A percentile compares a stretch with the other conserved stretches of the same genome.
phyloP scores from a whole-genome alignment of 2,329 filamentous ascomycete species.

The Aspergillus arachidicola region DNA sequence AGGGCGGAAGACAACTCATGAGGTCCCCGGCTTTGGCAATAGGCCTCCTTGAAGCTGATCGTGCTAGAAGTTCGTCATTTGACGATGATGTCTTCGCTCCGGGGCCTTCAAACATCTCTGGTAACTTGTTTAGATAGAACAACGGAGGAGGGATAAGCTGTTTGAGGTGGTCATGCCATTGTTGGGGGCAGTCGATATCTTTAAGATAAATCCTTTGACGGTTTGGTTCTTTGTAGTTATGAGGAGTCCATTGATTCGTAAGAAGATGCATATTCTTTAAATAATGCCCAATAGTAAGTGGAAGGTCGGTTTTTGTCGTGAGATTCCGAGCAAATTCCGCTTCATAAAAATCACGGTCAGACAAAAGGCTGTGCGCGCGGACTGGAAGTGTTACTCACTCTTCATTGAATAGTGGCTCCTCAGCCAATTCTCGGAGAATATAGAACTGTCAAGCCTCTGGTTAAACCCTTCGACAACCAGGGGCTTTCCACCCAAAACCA shows the following conservation, averaged over 20 bases:
- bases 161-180: slow-evolving; percentile 81
- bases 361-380: slow-evolving; percentile 6
- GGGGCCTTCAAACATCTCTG: slow-evolving; percentile 59
- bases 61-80: slow-evolving; percentile 42
- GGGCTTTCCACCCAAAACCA: slow-evolving; percentile 82
- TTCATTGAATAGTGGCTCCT: slow-evolving; percentile 77
- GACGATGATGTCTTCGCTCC: slow-evolving; percentile 52
- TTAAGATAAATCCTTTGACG: slow-evolving; percentile 92
- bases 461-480: slow-evolving; percentile 91
- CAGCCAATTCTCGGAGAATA: slow-evolving; percentile 82
- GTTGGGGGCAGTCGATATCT: slow-evolving; percentile 89
- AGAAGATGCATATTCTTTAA: slow-evolving; percentile 82
- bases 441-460: slow-evolving; percentile 68
- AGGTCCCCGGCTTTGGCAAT: slow-evolving; percentile 80
- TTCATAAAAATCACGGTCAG: slow-evolving; percentile 38
- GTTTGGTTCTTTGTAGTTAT: slow-evolving; percentile 75
- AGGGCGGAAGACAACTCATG: slow-evolving; percentile 85
- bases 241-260: slow-evolving; percentile 75
- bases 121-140: slow-evolving; percentile 86
- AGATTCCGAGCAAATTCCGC: slow-evolving; percentile 87
- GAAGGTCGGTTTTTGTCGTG: slow-evolving; percentile 69
- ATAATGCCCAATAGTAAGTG: slow-evolving; percentile 88
- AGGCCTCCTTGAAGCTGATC: slow-evolving; percentile 53
- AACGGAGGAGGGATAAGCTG: slow-evolving; percentile 78
- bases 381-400: slow-evolving; percentile 52